A percentile compares a stretch with the other conserved stretches of the same genome.
These are phyloP conservation scores for Populus nigra DNA, from an alignment of 345 rosid genomes.

Conservation along the genomic window DNA sequence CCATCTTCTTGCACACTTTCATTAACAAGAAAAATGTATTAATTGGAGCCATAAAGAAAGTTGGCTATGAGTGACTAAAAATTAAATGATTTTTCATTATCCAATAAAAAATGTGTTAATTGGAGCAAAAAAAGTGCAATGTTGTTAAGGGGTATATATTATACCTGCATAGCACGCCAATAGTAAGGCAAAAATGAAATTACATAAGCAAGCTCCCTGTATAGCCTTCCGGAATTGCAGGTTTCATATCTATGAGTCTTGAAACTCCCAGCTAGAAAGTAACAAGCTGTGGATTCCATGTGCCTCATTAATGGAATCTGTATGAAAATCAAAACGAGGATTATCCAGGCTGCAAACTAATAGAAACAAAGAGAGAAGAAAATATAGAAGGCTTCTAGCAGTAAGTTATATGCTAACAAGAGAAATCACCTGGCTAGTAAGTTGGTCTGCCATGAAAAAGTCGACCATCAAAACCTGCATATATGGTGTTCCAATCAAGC, in stretches of 20 bases:
- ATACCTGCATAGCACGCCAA: conserved; percentile 98
- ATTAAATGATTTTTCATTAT: too few species aligned
- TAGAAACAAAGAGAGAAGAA: neutral
- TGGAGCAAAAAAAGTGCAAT: neutral
- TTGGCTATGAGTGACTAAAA: neutral
- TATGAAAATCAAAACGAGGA: neutral
- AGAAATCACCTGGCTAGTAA: conserved; percentile 80
- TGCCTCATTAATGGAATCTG: conserved; percentile 87
- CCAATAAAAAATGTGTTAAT: too few species aligned
- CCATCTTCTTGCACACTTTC: conserved; percentile 90
- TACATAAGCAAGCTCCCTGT: conserved; percentile 67
- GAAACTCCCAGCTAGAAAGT: conserved; percentile 72
- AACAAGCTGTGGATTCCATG: conserved; percentile 78
- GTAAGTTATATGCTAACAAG: neutral
- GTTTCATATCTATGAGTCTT: conserved; percentile 60
- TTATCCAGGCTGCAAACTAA: neutral
- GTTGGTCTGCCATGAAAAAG: conserved; percentile 98
- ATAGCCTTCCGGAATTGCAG: conserved; percentile 63
- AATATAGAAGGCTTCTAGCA: neutral
- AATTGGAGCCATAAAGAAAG: neutral
- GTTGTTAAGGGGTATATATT: neutral
- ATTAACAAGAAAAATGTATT: neutral
- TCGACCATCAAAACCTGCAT: conserved; percentile 86
- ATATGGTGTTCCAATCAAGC: neutral
- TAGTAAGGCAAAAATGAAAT: conserved; percentile 86